Base-by-base conservation (phyloP, 345 rosid genomes). In the Litchi chinensis region DNA sequence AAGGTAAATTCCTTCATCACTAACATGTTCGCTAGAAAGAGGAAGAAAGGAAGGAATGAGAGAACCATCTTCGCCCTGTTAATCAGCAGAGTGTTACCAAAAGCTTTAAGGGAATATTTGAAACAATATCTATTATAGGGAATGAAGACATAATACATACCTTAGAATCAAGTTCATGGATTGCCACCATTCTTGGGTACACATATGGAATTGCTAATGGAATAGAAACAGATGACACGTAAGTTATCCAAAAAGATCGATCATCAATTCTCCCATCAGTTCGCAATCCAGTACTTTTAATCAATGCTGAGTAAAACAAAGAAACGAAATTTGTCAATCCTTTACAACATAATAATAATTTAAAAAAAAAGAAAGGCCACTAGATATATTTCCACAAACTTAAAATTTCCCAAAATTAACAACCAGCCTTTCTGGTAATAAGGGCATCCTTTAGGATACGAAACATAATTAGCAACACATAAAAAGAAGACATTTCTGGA, bases 241-340 rank as follows among this genome's bases (percentile, higher is more conserved):
- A 84, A 76, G 78, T 86, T 79, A 91, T 90, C 98, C 99, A 96
- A 82, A 84, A 94, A 28, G 98, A 93, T 9, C 95, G 94, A 54
- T 94, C 98, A 66, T 94, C 99, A 78, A 96, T 88, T 85, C 93
- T 91, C 74, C 98, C 97, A 39, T 94, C 97, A 78, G 79, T 81
- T 79, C 89, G 86, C 90, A 96, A 76, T 19, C 97, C 97, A 1
- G 79, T 87, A 81, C 95, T 89, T 87, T 96, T 96, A 73, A 89
- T 92, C 79, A 96, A 88, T 48, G 98, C 98, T 96, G 89, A 73
- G 73, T 72, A 73, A 39, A 82, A 69, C 22, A 46, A 67, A 66
- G 66, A 10, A 37, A 73, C 24, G 28, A 76, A 6, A 52, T 56
- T 44, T 52, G 64, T 70, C 65, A 78, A 76, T 52, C 22, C 21